phyloP scores from a whole-genome alignment of 2,329 filamentous ascomycete species.

The Hypoxylon sp. region DNA sequence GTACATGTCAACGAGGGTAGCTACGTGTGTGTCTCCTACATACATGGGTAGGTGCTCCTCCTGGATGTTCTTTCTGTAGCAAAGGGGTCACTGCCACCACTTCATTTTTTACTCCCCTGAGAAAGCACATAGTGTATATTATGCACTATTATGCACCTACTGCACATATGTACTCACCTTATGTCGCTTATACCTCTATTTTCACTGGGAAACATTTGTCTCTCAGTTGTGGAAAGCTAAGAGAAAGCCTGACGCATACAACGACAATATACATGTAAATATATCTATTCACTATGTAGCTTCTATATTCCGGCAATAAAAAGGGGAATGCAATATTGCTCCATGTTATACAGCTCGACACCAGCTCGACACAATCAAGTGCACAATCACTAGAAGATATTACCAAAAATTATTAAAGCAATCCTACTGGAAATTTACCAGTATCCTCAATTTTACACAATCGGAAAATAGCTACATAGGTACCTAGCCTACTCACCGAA shows the following conservation, averaged over 20 bases:
- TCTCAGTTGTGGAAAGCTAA: too few relatives aligned
- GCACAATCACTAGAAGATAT: neutral
- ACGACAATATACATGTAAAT: neutral
- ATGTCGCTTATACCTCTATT: too few relatives aligned
- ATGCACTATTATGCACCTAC: too few relatives aligned
- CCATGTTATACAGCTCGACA: neutral
- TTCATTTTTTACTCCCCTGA: neutral
- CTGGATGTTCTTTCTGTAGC: neutral
- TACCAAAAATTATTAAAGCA: neutral
- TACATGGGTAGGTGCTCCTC: slow-evolving; percentile 1
- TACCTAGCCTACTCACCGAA: slow-evolving; percentile 1
- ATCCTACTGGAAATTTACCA: slow-evolving; percentile 14
- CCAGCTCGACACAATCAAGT: neutral
- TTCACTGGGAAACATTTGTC: too few relatives aligned
- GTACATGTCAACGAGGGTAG: neutral
- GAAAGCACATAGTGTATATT: too few relatives aligned
- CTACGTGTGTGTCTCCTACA: neutral
- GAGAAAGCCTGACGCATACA: neutral
- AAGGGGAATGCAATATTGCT: neutral
- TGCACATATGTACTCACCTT: too few relatives aligned
- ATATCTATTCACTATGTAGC: neutral
- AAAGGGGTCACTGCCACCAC: neutral
- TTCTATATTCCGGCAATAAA: neutral
- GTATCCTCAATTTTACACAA: slow-evolving; percentile 32
- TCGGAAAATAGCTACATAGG: slow-evolving; percentile 15